These are phyloP conservation scores for Ophiostoma tasmaniense DNA, from an alignment of 2,329 filamentous ascomycete genomes.

Conservation along the genomic window DNA sequence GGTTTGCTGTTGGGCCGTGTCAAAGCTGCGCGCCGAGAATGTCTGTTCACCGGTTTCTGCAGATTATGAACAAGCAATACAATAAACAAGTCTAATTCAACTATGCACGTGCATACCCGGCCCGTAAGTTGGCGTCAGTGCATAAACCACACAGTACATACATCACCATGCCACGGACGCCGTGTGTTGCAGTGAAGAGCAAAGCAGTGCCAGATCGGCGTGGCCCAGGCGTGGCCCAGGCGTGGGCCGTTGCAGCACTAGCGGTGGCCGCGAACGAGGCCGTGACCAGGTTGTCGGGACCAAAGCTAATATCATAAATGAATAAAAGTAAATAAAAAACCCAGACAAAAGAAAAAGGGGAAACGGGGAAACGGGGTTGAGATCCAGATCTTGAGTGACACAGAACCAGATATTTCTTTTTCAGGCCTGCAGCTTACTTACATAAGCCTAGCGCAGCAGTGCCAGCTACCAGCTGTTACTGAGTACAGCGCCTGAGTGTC, in stretches of 20 bases:
- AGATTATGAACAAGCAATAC: too few species aligned
- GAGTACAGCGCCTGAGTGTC: not conserved
- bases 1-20: not conserved
- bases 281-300: not conserved
- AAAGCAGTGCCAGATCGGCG: not conserved
- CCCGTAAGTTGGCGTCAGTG: not conserved
- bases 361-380: too few species aligned
- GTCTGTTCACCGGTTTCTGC: not conserved
- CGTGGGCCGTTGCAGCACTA: not conserved
- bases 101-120: not conserved
- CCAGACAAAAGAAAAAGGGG: not conserved
- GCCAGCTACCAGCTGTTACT: too few species aligned
- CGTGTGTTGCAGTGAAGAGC: not conserved
- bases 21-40: too few species aligned
- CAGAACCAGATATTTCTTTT: not conserved
- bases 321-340: not conserved
- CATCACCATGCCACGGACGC: not conserved
- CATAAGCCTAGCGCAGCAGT: constrained; percentile 4
- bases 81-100: not conserved
- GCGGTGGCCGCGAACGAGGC: not conserved
- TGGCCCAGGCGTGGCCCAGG: not conserved
- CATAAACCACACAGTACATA: not conserved
- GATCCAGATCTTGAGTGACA: not conserved
- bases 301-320: not conserved
- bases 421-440: not conserved